Evolutionary conservation across 768 basidiomycete genomes (phyloP).

Genomic region (Psilocybe sp.): DNA sequence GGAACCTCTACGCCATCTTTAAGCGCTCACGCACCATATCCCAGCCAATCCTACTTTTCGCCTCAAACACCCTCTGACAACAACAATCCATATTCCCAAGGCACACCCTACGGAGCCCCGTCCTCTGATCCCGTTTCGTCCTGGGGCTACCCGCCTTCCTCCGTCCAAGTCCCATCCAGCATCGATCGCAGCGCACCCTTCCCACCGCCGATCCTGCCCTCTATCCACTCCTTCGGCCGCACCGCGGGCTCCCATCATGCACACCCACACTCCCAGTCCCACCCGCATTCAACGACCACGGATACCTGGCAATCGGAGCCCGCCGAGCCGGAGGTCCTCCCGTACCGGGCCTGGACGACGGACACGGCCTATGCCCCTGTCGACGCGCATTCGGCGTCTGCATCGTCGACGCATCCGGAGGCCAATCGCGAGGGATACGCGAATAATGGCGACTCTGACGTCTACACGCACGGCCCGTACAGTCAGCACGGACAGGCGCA

Average conservation of each 20-base stretch:
- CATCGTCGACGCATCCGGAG: conserved; percentile 10
- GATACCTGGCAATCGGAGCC: conserved; percentile 26
- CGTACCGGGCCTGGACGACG: conserved; percentile 52
- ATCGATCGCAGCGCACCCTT: conserved; percentile 45
- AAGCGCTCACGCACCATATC: conserved; percentile 39
- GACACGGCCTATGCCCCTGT: conserved; percentile 35
- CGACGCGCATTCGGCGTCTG: conserved; percentile 21
- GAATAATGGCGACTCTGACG: neutral
- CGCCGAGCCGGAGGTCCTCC: conserved; percentile 29
- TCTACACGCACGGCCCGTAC: conserved; percentile 9
- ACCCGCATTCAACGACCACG: conserved; percentile 13
- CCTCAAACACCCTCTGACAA: conserved; percentile 42
- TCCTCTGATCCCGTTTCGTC: conserved; percentile 43
- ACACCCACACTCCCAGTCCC: neutral
- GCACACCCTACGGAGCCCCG: conserved; percentile 38
- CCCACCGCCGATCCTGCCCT: conserved; percentile 49
- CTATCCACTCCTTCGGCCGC: conserved; percentile 51
- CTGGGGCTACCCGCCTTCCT: conserved; percentile 51
- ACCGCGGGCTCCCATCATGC: conserved; percentile 16
- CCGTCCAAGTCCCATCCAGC: conserved; percentile 24
- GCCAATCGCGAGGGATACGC: too few relatives aligned
- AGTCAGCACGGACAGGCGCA: too few relatives aligned
- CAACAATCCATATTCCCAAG: conserved; percentile 36
- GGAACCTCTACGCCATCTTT: conserved; percentile 32
- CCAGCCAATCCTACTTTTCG: conserved; percentile 42